These are phyloP conservation scores for Agrocybe pediades DNA, from an alignment of 768 basidiomycete genomes.

Conservation along the genomic window DNA sequence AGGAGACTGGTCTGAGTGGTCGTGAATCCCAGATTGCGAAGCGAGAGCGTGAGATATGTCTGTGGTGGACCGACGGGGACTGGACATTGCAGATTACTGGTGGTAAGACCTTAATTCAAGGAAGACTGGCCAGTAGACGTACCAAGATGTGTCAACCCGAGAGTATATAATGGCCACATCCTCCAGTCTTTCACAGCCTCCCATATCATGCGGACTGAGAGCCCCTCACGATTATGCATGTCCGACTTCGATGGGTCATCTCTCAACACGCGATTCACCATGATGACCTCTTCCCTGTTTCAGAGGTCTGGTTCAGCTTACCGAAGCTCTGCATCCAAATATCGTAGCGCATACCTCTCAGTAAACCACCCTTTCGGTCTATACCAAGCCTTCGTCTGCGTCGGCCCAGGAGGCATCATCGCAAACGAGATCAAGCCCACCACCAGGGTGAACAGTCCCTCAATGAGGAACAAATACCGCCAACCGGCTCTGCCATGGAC, in stretches of 20 bases:
- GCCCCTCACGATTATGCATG: constrained; percentile 74
- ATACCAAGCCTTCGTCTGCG: constrained; percentile 61
- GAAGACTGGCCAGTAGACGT: constrained; percentile 7
- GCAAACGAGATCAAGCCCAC: constrained; percentile 54
- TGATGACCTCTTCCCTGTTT: constrained; percentile 57
- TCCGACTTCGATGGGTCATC: constrained; percentile 66
- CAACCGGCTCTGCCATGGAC: constrained; percentile 54
- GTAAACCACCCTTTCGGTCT: constrained; percentile 67
- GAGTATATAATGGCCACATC: constrained; percentile 65
- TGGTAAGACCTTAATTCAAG: constrained; percentile 25
- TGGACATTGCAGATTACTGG: constrained; percentile 15
- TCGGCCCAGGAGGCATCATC: constrained; percentile 62
- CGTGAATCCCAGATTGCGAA: constrained; percentile 61
- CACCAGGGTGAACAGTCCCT: constrained; percentile 49
- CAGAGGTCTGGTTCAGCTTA: not conserved
- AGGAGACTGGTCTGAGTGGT: constrained; percentile 66
- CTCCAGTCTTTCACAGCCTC: constrained; percentile 56
- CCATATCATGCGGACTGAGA: constrained; percentile 48
- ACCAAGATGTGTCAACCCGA: constrained; percentile 55
- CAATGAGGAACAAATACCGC: constrained; percentile 57
- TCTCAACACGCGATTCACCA: constrained; percentile 61
- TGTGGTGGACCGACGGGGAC: constrained; percentile 61
- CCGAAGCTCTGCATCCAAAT: not conserved
- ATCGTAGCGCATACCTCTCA: constrained; percentile 41
- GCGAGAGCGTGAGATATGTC: constrained; percentile 62